These are phyloP conservation scores for Conticribra weissflogii DNA, from an alignment of 108 stramenopile genomes.

Conservation along the genomic window DNA sequence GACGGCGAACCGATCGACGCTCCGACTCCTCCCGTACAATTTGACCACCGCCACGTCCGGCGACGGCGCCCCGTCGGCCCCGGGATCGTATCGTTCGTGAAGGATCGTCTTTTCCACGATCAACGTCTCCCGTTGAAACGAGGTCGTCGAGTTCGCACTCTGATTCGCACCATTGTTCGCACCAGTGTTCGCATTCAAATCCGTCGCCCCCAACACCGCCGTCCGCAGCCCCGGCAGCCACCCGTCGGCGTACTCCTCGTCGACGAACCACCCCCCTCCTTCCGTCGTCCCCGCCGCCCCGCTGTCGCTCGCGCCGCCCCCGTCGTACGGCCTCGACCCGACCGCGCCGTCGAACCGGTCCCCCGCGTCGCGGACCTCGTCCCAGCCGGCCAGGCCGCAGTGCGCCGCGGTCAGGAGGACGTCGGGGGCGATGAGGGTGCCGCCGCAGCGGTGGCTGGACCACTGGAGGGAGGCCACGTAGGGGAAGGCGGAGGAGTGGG, in stretches of 20 bases:
- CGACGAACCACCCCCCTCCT: background rate
- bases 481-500: conserved; percentile 8
- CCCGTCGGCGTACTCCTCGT: background rate
- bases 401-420: conserved; percentile 53
- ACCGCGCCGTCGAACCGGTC: background rate
- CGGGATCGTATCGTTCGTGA: background rate
- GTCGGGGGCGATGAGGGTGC: conserved; percentile 43
- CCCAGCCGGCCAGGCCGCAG: conserved; percentile 12
- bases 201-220: background rate
- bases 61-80: no score
- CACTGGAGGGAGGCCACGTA: conserved; percentile 24
- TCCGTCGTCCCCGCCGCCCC: no score
- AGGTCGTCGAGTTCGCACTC: no score
- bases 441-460: conserved; percentile 43
- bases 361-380: background rate
- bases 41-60: conserved; percentile 1
- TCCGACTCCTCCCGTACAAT: background rate
- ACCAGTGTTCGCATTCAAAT: background rate
- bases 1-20: background rate
- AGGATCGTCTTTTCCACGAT: background rate
- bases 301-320: no score
- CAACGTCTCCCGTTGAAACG: background rate
- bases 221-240: background rate
- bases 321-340: background rate
- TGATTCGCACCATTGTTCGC: no score